phyloP scores from a whole-genome alignment of 176 grass and related monocot genomes.

The Typha latifolia region DNA sequence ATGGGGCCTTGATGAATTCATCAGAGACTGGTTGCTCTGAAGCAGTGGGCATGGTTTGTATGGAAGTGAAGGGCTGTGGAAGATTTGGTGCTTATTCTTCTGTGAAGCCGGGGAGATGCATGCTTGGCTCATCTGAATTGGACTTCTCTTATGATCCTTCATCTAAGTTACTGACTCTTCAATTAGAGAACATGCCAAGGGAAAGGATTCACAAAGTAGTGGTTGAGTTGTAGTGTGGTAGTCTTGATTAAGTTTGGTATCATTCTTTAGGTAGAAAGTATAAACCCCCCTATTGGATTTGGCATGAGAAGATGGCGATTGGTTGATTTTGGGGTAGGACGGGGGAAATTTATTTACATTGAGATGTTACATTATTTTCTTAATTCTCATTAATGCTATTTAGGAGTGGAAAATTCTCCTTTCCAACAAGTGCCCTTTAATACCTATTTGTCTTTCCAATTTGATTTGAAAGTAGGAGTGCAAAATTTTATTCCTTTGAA shows the following conservation, averaged over 20 bases:
- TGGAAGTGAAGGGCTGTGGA: constrained; percentile 75
- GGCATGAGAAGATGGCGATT: no score
- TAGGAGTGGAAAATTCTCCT: no score
- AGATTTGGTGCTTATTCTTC: constrained; percentile 69
- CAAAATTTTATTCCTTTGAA: no score
- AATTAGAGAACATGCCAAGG: constrained; percentile 56
- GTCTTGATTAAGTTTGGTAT: background rate
- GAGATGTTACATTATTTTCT: no score
- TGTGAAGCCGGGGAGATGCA: constrained; percentile 42
- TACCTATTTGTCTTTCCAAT: no score
- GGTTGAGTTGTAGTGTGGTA: constrained; percentile 43
- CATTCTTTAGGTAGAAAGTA: background rate
- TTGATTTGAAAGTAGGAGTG: no score
- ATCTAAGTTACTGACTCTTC: constrained; percentile 39
- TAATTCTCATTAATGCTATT: no score
- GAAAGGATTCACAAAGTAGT: constrained; percentile 60
- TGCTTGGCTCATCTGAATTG: constrained; percentile 32
- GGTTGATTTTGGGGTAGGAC: no score
- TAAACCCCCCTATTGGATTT: background rate
- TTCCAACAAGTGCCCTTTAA: no score
- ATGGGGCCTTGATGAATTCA: background rate
- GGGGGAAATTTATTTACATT: no score
- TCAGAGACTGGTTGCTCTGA: constrained; percentile 4
- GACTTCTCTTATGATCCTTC: constrained; percentile 66
- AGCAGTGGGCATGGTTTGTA: constrained; percentile 45